Conservation (phyloP, 345 rosid genomes). For the Rhizophora mangle region DNA sequence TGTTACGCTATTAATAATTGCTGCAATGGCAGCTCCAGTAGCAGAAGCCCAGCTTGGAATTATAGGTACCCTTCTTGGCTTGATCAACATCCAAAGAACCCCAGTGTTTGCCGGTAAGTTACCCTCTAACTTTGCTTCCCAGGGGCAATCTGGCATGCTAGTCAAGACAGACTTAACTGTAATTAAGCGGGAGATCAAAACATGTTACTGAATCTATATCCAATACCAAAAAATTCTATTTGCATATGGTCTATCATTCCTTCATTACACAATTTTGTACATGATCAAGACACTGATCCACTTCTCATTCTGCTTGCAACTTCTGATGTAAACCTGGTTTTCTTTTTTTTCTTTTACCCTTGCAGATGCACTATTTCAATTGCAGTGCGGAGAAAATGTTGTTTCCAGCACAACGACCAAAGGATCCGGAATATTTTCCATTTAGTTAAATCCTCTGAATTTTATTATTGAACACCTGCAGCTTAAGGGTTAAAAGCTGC, state of each 20-base stretch:
- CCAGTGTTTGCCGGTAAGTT: slow-evolving; percentile 49
- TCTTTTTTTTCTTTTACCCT: neutral
- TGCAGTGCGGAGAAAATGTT: slow-evolving; percentile 45
- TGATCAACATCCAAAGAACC: slow-evolving; percentile 45
- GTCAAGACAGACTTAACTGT: too few relatives aligned
- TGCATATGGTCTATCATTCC: neutral
- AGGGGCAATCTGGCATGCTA: too few relatives aligned
- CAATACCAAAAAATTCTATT: too few relatives aligned
- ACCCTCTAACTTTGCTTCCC: neutral
- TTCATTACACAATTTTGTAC: neutral
- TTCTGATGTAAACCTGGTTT: neutral
- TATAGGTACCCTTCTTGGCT: slow-evolving; percentile 31
- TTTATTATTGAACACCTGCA: slow-evolving; percentile 35
- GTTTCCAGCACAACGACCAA: slow-evolving; percentile 47
- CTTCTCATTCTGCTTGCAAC: neutral
- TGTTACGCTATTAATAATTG: slow-evolving; percentile 19
- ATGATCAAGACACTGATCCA: neutral
- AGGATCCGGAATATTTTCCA: slow-evolving; percentile 36
- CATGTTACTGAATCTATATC: too few relatives aligned
- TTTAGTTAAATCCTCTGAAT: slow-evolving; percentile 40
- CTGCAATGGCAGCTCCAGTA: slow-evolving; percentile 25
- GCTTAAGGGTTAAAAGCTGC: slow-evolving; percentile 46
- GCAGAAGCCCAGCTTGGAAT: slow-evolving; percentile 54
- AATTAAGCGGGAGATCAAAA: too few relatives aligned
- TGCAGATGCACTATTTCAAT: slow-evolving; percentile 53